These are phyloP conservation scores for Harringtonia aguacate DNA, from an alignment of 2,329 filamentous ascomycete species.

Conservation along the genomic window DNA sequence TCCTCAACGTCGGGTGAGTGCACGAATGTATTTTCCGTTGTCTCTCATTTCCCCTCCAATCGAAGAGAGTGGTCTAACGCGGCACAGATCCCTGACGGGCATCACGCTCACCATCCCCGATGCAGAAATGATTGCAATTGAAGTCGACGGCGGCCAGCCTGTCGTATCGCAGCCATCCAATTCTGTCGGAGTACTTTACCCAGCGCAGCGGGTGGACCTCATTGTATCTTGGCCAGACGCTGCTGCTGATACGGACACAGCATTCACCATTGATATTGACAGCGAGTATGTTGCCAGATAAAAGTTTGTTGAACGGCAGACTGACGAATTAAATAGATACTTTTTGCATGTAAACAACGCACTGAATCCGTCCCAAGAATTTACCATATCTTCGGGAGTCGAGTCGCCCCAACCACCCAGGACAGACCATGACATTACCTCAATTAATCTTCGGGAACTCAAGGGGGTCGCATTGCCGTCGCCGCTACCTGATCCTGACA, in stretches of 20 bases:
- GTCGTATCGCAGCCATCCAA: slow-evolving; percentile 6
- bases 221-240: slow-evolving; percentile 11
- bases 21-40: not conserved
- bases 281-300: slow-evolving; percentile 11
- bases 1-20: slow-evolving; percentile 15
- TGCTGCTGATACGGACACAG: not conserved
- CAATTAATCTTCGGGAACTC: slow-evolving; percentile 7
- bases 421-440: not conserved
- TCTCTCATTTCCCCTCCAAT: too few relatives aligned
- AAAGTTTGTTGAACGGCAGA: not conserved
- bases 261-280: slow-evolving; percentile 12
- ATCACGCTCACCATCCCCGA: slow-evolving; percentile 12
- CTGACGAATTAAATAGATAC: too few relatives aligned
- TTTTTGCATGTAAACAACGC: too few relatives aligned
- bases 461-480: slow-evolving; percentile 2
- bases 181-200: slow-evolving; percentile 13
- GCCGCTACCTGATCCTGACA: slow-evolving; percentile 8
- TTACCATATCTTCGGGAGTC: not conserved
- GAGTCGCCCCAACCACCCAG: not conserved
- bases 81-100: slow-evolving; percentile 11
- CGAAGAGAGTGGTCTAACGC: too few relatives aligned
- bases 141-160: slow-evolving; percentile 15
- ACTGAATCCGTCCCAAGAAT: too few relatives aligned
- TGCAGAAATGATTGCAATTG: slow-evolving; percentile 9
- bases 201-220: slow-evolving; percentile 14